phyloP scores from a whole-genome alignment of 2,329 filamentous ascomycete species.

The Fusarium sp. region DNA sequence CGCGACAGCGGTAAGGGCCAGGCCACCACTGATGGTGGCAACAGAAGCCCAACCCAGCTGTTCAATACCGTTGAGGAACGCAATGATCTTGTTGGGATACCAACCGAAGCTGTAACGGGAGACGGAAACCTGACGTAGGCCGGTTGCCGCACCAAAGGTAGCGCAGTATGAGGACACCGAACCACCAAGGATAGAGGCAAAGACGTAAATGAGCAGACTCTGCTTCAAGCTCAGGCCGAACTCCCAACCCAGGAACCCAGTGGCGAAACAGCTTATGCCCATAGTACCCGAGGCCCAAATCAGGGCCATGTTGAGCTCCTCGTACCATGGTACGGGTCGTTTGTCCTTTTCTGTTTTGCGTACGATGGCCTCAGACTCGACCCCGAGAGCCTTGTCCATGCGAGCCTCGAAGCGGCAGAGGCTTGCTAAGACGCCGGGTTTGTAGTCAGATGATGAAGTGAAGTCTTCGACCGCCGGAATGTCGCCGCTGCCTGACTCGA shows the following conservation, averaged over 20 bases:
- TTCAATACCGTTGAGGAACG: conserved; percentile 8
- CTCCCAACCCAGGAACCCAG: conserved; percentile 12
- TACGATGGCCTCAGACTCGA: conserved; percentile 8
- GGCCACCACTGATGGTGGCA: conserved; percentile 7
- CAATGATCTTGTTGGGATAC: conserved; percentile 17
- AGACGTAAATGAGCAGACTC: conserved; percentile 5
- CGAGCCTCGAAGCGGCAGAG: conserved; percentile 15
- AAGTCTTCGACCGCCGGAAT: not conserved
- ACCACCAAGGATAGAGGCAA: conserved; percentile 9
- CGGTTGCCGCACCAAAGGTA: conserved; percentile 2
- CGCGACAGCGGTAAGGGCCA: not conserved
- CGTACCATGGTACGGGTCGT: conserved; percentile 1
- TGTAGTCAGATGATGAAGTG: not conserved
- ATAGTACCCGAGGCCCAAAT: conserved; percentile 11
- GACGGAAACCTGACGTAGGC: conserved; percentile 4
- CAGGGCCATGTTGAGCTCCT: conserved; percentile 15
- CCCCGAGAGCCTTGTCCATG: conserved; percentile 4
- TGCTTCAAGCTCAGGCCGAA: conserved; percentile 15
- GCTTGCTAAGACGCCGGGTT: not conserved
- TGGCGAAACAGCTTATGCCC: conserved; percentile 13
- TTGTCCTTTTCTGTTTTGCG: conserved; percentile 16
- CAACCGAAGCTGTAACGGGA: conserved; percentile 11
- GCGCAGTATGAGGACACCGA: conserved; percentile 9
- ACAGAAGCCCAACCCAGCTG: conserved; percentile 15
- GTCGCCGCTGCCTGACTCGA: conserved; percentile 11